Evolutionary conservation across 2,329 filamentous ascomycete species (phyloP), one percentile per base, ranked within the genome.

Genomic region (Paraphaeosphaeria sporulosa): DNA sequence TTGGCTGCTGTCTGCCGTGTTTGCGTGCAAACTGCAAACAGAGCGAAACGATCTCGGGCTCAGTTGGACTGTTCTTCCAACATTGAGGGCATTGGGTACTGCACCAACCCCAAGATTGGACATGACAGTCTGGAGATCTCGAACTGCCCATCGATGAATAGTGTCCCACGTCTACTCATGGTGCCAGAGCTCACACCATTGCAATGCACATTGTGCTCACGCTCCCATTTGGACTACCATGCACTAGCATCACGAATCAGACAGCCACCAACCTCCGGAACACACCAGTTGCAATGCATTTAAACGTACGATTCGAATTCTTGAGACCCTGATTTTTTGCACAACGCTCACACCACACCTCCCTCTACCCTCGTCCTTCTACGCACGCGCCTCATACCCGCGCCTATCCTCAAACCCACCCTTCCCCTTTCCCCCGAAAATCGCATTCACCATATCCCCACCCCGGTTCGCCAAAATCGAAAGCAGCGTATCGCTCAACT

Each of bases 401-500:
- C 73, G 38, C 40, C 66, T 66, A 40, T 76, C 57, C 55, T 57
- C 67, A 19, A 69, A 74, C 43, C 38, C 51, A 21, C 38, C 17
- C 25, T 66, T 67, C 9, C 65, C 53, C 19, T 61, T 64, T 64
- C 72, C 72, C 58, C 73, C 85, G 76, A 95, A 95, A 62, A 95
- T 89, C 38, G 88, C 90, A 61, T 89, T 79, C 19, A 94, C 90
- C 74, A 95, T 88, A 79, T 95, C 91, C 27, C 90, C 91, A 36
- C 90, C 90, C 57, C 92, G 83, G 27, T 89, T 87, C 7, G 91
- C 87, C 63, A 95, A 82, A 63, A 95, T 90, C 2, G 91, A 94
- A 55, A 96, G 84, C 55, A 96, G 84, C 49, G 90, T 92, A 77
- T 96, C 91, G 75, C 91, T 93, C 79, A 96, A 80, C 87, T 91